These are phyloP conservation scores for Spirogloea muscicola DNA, from an alignment of 139 green algal genomes.

Conservation along the genomic window DNA sequence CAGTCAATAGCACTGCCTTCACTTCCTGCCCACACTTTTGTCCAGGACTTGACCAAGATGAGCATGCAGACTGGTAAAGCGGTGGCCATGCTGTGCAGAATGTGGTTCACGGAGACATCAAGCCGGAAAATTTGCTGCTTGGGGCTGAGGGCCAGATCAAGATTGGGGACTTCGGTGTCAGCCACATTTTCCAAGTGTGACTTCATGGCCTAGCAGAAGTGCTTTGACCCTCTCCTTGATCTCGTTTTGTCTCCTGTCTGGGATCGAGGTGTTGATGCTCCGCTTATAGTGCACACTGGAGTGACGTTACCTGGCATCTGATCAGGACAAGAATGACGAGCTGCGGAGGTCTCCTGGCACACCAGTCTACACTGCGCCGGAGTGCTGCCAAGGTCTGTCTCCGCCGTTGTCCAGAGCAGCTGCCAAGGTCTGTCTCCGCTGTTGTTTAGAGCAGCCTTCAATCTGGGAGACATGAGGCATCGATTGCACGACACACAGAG, in stretches of 20 bases:
- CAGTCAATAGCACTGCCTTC: background rate
- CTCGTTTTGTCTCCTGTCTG: background rate
- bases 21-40: background rate
- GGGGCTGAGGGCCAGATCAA: conserved; percentile 12
- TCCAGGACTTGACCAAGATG: background rate
- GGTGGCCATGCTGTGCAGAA: background rate
- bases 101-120: conserved; percentile 42
- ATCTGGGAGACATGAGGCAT: too few relatives aligned
- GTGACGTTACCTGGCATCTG: background rate
- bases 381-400: conserved; percentile 32
- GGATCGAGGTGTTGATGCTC: background rate
- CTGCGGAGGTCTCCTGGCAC: conserved; percentile 30
- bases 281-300: background rate
- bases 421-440: conserved; percentile 1
- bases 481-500: too few relatives aligned
- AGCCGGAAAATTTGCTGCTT: conserved; percentile 47
- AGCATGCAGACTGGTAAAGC: background rate
- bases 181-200: conserved; percentile 19
- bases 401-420: background rate
- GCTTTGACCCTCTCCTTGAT: background rate
- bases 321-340: conserved; percentile 26
- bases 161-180: conserved; percentile 36
- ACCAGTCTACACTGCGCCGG: conserved; percentile 30
- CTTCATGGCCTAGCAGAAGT: background rate
- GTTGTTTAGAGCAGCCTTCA: background rate